A percentile compares a stretch with the other conserved stretches of the same genome.
phyloP scores from a whole-genome alignment of 148 eudicot species.

The Rhododendron griersonianum region DNA sequence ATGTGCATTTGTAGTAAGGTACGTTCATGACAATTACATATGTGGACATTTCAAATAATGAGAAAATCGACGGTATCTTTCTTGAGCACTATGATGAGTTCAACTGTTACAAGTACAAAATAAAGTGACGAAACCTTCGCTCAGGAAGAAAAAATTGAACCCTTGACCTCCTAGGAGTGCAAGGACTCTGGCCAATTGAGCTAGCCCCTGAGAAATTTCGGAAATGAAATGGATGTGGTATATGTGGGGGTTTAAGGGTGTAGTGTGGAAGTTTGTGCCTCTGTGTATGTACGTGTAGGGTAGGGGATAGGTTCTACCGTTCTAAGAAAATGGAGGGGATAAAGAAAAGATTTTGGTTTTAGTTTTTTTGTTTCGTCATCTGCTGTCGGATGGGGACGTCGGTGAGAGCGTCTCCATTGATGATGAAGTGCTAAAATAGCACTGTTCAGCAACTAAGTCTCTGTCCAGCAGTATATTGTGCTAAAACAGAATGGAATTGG shows the following conservation, averaged over 20 bases:
- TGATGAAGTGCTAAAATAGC: neutral
- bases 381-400: neutral
- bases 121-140: too few relatives aligned
- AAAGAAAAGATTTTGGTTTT: neutral
- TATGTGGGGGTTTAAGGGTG: neutral
- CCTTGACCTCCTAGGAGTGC: too few relatives aligned
- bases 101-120: too few relatives aligned
- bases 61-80: neutral
- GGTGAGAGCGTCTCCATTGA: neutral
- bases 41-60: too few relatives aligned
- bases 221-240: neutral
- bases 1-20: neutral
- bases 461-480: neutral
- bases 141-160: too few relatives aligned
- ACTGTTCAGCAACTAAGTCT: neutral
- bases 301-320: neutral
- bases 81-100: neutral
- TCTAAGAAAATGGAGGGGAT: neutral
- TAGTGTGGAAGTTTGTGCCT: neutral
- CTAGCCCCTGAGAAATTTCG: neutral
- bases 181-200: too few relatives aligned
- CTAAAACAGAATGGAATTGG: neutral
- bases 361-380: too few relatives aligned
- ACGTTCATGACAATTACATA: neutral
- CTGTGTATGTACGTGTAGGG: neutral